A percentile compares a stretch with the other conserved stretches of the same genome.
Evolutionary conservation across 257 asterid genomes (phyloP).

Genomic region (Solanum raphanifolium): DNA sequence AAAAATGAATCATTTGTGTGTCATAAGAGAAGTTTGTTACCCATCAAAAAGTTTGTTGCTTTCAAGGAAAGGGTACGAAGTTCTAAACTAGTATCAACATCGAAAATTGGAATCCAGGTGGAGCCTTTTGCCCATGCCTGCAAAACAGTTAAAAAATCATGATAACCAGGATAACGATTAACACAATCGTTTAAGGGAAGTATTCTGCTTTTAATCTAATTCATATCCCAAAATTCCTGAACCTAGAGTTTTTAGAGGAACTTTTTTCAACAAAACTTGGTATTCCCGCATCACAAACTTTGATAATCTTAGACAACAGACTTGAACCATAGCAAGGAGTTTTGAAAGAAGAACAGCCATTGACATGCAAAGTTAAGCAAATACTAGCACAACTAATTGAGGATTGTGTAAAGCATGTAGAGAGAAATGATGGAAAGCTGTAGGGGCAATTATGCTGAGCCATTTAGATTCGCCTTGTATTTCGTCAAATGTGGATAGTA

Average conservation of each 20-base stretch:
- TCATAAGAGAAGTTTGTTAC: conserved; percentile 23
- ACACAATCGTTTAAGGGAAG: not conserved
- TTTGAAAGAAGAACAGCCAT: not conserved
- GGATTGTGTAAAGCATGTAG: not conserved
- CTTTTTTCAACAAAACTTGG: not conserved
- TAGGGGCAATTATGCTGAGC: not conserved
- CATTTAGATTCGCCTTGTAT: not conserved
- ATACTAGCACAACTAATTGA: not conserved
- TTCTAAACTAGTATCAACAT: conserved; percentile 55
- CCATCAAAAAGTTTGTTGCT: conserved; percentile 69
- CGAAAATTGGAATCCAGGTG: conserved; percentile 85
- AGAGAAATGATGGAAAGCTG: not conserved
- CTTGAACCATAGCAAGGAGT: not conserved
- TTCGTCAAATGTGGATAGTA: not conserved
- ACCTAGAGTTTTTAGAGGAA: not conserved
- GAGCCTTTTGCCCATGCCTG: conserved; percentile 97
- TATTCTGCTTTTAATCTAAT: not conserved
- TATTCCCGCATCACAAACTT: not conserved
- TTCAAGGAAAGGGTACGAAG: conserved; percentile 60
- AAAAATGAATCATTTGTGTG: not conserved
- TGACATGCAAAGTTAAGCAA: not conserved
- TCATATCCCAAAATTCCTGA: not conserved
- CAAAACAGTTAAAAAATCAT: conserved; percentile 7
- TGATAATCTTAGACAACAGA: not conserved
- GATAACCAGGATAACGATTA: not conserved